Percentiles rank a stretch among this genome's conserved stretches.
phyloP scores from a whole-genome alignment of 768 basidiomycete genomes.

The Cyclocybe cylindracea region DNA sequence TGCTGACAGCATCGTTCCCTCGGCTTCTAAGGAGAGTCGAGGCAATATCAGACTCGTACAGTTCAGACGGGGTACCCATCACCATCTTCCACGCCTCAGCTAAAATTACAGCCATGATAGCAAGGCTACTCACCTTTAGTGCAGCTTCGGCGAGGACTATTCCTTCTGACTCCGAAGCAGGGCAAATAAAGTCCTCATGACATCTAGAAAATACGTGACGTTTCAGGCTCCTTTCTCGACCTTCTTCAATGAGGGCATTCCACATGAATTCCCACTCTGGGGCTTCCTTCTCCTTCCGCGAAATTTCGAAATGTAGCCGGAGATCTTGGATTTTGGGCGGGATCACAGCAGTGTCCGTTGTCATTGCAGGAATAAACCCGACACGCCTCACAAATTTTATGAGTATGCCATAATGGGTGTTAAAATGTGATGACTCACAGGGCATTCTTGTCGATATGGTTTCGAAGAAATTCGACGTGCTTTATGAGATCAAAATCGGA shows the following conservation, averaged over 20 bases:
- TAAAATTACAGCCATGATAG: neutral
- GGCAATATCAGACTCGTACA: conserved; percentile 63
- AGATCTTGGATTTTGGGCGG: conserved; percentile 47
- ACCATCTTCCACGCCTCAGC: conserved; percentile 59
- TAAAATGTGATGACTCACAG: conserved; percentile 54
- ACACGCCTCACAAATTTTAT: conserved; percentile 51
- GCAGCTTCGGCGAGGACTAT: conserved; percentile 64
- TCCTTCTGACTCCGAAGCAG: conserved; percentile 34
- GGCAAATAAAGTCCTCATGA: conserved; percentile 36
- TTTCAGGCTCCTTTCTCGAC: conserved; percentile 68
- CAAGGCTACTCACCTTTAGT: conserved; percentile 55
- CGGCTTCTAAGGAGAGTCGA: conserved; percentile 54
- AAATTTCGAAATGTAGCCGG: conserved; percentile 47
- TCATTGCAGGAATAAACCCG: conserved; percentile 52
- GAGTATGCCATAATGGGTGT: conserved; percentile 11
- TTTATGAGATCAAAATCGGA: conserved; percentile 77
- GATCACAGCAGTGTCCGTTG: conserved; percentile 35
- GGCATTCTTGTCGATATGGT: conserved; percentile 82
- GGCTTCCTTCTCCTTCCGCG: conserved; percentile 38
- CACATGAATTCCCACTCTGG: conserved; percentile 77
- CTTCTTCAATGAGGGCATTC: conserved; percentile 71
- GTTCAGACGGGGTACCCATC: conserved; percentile 70
- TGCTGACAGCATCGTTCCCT: conserved; percentile 55
- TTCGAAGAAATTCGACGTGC: conserved; percentile 82
- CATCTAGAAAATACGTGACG: conserved; percentile 54